Evolutionary conservation across 371 early-diverging fungal species (phyloP).

Genomic region (Circinella minor): DNA sequence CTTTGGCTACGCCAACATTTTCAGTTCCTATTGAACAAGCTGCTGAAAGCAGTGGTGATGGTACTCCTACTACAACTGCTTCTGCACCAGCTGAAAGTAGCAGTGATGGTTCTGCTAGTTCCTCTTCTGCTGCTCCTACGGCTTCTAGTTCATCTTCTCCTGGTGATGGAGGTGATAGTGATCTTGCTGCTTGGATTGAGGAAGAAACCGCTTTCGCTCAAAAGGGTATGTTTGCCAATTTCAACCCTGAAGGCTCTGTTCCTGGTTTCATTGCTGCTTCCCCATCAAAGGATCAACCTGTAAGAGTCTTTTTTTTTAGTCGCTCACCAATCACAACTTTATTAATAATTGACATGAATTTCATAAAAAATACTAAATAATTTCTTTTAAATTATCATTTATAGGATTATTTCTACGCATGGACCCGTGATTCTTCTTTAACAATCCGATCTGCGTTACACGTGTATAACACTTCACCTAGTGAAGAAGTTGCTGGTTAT

Average conservation of each 20-base stretch:
- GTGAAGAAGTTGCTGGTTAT: constrained; percentile 11
- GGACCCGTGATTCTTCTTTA: constrained; percentile 78
- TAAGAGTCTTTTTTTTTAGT: not conserved
- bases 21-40: not conserved
- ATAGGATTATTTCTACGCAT: constrained; percentile 76
- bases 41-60: not conserved
- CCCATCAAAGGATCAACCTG: constrained; percentile 47
- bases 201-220: constrained; percentile 3
- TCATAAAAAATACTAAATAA: not conserved
- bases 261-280: constrained; percentile 48
- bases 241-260: constrained; percentile 39
- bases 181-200: constrained; percentile 7
- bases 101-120: too few species aligned
- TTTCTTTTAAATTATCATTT: not conserved
- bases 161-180: not conserved
- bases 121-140: constrained; percentile 1
- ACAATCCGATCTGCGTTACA: constrained; percentile 40
- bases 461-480: constrained; percentile 14
- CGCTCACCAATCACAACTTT: too few species aligned
- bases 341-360: too few species aligned
- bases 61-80: not conserved
- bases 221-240: constrained; percentile 22
- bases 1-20: not conserved
- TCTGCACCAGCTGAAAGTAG: too few species aligned
- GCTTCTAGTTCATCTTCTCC: not conserved